Evolutionary conservation across 768 basidiomycete genomes (phyloP), one percentile per base, ranked within the genome.

Genomic region (Trametes sanguinea): DNA sequence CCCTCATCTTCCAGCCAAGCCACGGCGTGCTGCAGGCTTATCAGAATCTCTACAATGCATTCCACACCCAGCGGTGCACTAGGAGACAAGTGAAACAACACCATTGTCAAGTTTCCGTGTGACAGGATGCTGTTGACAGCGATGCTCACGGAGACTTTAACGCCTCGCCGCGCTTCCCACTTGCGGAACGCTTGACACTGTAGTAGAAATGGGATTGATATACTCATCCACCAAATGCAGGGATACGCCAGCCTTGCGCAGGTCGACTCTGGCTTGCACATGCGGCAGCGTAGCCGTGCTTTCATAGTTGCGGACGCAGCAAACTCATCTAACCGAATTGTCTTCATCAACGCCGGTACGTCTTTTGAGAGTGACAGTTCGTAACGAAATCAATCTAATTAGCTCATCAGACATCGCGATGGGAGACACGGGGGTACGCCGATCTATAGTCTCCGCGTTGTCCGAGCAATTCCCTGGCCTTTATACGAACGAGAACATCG

Each of bases 371-470:
- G 13, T 4, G 10, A 35, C 16, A 10, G 6, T 16, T 16, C 17
- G 11, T 5, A 10, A 48, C 22, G 9, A 30, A 7, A 48, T 13
- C 11, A 48, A 27, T 40, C 32, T 30, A 17, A 54, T 44, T 58
- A 22, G 13, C 44, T 35, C 35, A 4, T 4, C 62, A 86, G 90
- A 93, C 70, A 90, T 91, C 53, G 88, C 85, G 44, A 90, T 92
- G 87, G 90, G 90, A 10, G 91, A 92, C 73, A 85, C 83, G 2
- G 90, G 89, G 29, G 76, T 90, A 40, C 86, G 90, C 35, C 84
- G 89, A 30, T 82, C 84, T 13, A 85, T 93, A 65, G 81, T 92
- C 32, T 70, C 78, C 4, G 74, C 81, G 43, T 79, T 92, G 9
- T 79, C 85, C 6, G 64, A 78, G 9, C 74, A 80, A 46, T 89